Evolutionary conservation across 305 asterid genomes (phyloP), one percentile per base, ranked within the genome.

Genomic region (Stenogyne calaminthoides): DNA sequence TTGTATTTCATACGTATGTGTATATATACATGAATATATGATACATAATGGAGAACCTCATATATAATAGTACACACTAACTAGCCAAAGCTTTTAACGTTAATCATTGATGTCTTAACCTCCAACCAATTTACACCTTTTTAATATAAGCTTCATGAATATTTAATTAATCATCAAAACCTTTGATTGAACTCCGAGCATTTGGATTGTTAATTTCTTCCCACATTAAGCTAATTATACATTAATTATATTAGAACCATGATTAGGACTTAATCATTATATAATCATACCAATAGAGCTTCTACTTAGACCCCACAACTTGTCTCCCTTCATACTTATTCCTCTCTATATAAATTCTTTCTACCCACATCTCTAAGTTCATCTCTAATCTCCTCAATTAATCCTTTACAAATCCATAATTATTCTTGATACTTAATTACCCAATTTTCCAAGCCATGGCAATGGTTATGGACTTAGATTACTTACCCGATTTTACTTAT

Each of bases 381-480:
- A 74, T 44, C 81, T 59, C 78, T 76, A 73, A 76, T 75, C 59
- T 65, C 76, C 29, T 25, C 29, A 25, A 25, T 25, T 25, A 25
- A 56, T 19, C 63, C 42, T 59, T 25, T 32, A 20, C 40, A 69
- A 39, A 16, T 19, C 27, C 56, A 46, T 16, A 7, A 10, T 34
- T 71, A 40, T 37, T 25, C 22, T 54, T 20, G 44, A n/a, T n/a
- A n/a, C n/a, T 34, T 27, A 27, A 37, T 70, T n/a, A 6, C 14
- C 7, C 6, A 49, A 15, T 52, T 69, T 60, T 29, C 46, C 75
- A 22, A 42, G 81, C 78, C 76, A 90, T 88, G 93, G 89, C 84
- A 11, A 80, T 85, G 95, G 82, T 76, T 63, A 81, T 84, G 85
- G 91, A 84, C 80, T 76, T 85, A 1, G 91, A 82, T 16, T 88